Evolutionary conservation across 2,329 filamentous ascomycete species (phyloP).

Genomic region (Talaromyces sp.): DNA sequence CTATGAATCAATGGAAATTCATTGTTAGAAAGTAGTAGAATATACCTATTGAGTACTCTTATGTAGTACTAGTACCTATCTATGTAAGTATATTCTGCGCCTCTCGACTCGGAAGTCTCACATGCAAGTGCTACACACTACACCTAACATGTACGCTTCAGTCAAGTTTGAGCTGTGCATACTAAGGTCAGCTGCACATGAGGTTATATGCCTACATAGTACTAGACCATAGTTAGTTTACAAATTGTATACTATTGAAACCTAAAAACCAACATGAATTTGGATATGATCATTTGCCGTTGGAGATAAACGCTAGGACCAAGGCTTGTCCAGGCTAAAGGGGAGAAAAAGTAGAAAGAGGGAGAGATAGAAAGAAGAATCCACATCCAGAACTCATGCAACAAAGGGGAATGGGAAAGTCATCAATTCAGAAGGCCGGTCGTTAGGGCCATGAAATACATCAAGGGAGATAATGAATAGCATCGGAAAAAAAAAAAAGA

Average conservation of each 20-base stretch:
- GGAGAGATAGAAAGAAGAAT: not conserved
- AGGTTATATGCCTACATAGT: constrained; percentile 27
- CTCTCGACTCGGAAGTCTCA: no score
- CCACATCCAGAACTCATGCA: not conserved
- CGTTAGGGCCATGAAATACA: constrained; percentile 17
- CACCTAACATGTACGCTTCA: no score
- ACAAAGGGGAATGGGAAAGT: constrained; percentile 10
- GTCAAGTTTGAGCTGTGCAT: no score
- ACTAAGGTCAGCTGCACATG: no score
- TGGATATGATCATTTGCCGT: constrained; percentile 1
- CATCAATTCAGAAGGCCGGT: constrained; percentile 10
- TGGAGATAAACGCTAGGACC: constrained; percentile 4
- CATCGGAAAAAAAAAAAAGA: not conserved
- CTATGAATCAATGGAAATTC: no score
- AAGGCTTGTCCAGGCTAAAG: constrained; percentile 1
- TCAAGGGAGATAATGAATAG: constrained; percentile 1
- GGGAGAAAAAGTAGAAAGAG: not conserved
- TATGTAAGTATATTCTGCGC: no score
- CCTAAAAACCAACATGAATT: not conserved
- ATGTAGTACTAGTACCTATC: no score
- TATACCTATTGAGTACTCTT: no score
- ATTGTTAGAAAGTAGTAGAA: no score
- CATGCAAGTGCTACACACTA: no score
- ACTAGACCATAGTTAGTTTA: not conserved
- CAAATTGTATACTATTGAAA: not conserved